Conservation (phyloP, 2,329 filamentous ascomycete genomes). For the Sarocladium kiliense region DNA sequence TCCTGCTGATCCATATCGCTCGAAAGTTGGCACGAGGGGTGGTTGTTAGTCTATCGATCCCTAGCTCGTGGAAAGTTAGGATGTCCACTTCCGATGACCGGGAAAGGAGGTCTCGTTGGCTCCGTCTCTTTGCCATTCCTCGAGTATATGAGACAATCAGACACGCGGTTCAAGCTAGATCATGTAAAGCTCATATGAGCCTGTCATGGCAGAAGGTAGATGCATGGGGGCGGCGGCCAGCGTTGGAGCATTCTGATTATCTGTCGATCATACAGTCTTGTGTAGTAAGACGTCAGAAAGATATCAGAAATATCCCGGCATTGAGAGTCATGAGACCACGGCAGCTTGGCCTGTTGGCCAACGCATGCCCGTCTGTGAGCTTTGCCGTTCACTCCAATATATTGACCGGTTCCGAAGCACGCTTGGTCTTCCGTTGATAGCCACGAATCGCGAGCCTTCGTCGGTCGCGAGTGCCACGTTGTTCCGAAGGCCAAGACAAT, state of each 20-base stretch:
- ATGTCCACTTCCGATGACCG: too few species aligned
- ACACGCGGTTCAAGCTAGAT: background rate
- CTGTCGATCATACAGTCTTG: background rate
- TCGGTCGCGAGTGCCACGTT: constrained; percentile 1
- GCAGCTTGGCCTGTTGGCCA: background rate
- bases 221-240: background rate
- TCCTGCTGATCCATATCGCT: too few species aligned
- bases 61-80: too few species aligned
- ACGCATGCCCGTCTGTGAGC: background rate
- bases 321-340: background rate
- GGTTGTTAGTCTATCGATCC: too few species aligned
- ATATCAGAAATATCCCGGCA: background rate
- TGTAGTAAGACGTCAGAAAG: background rate
- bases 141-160: too few species aligned
- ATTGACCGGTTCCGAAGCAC: background rate
- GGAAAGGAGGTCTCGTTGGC: too few species aligned
- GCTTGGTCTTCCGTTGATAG: background rate
- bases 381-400: background rate
- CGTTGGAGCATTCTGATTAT: background rate
- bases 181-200: background rate
- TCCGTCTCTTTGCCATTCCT: too few species aligned
- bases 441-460: background rate
- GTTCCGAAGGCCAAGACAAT: background rate
- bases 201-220: background rate
- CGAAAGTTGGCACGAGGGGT: too few species aligned